Base-by-base conservation (phyloP, 805 yeast species). In the Pichia insulana region DNA sequence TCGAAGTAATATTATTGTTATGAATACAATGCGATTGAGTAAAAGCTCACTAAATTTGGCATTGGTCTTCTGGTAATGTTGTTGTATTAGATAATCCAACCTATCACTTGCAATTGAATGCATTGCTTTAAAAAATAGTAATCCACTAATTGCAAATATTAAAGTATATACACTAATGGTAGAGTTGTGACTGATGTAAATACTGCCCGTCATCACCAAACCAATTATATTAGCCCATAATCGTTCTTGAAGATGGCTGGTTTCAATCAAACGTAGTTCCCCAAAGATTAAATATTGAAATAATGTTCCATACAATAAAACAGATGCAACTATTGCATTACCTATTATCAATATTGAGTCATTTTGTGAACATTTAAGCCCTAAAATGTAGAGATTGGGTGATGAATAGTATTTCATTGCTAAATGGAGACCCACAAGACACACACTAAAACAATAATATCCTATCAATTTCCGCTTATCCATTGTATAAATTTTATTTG, bases 241-340 rank as follows among this genome's bases (percentile, higher is more conserved):
- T 57, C 78, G 71, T 57, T 74, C 94, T 57, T 70, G 74, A 40
- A 76, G 69, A 55, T 83, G 89, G 51, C 89, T 95, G 41, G 72
- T 61, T 57, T 90, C 98, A 28, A 83, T 70, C 13, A 78, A 62
- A 43, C 95, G 68, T 40, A 90, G 63, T 43, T 77, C 78, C 0
- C 96, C 96, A 64, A 88, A 87, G 30, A 86, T 52, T 0, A 78
- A 2, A 22, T 60, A 48, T 37, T 79, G 82, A 0, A 79, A 48
- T 8, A 69, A 34, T 48, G 75, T 74, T 28, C 78, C 81, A 13
- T 70, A 13, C 3, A 61, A 28, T 12, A 67, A 46, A 7, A 58
- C 44, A 37, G 54, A 30, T 27, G 56, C 55, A 9, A 78, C 57
- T 15, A 70, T 49, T 59, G 80, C 69, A 44, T 74, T 70, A 2